A percentile compares a stretch with the other conserved stretches of the same genome.
Evolutionary conservation across 169 alveolate species (phyloP).

Genomic region (Cryptosporidium bovis): DNA sequence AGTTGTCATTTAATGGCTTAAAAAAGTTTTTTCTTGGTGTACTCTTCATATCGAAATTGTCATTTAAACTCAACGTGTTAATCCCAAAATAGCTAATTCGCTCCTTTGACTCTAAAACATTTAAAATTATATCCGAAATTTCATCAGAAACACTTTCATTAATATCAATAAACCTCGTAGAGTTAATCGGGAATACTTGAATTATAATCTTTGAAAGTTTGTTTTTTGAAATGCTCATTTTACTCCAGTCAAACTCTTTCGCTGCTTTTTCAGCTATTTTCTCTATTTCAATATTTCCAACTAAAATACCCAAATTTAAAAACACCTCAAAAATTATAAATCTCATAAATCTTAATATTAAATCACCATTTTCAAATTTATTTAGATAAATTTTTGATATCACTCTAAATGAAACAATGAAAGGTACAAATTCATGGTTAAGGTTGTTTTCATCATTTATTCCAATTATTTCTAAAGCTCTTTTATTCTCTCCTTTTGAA

Average conservation of each 20-base stretch:
- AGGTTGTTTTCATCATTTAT: neutral
- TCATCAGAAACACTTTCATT: neutral
- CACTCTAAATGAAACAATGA: conserved; percentile 32
- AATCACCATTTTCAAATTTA: neutral
- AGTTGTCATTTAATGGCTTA: neutral
- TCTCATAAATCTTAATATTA: conserved; percentile 5
- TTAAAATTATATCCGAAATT: conserved; percentile 11
- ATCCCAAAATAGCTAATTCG: conserved; percentile 7
- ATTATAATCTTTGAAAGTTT: neutral
- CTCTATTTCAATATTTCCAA: conserved; percentile 39
- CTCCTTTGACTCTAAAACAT: conserved; percentile 21
- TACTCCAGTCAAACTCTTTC: conserved; percentile 8
- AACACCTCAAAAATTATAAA: conserved; percentile 38
- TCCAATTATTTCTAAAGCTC: conserved; percentile 18
- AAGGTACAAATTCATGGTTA: conserved; percentile 32
- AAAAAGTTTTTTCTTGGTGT: conserved; percentile 36
- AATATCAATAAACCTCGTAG: conserved; percentile 27
- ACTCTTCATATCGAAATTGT: neutral
- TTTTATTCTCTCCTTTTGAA: neutral
- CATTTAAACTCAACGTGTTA: neutral
- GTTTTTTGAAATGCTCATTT: conserved; percentile 19
- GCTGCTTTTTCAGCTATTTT: neutral
- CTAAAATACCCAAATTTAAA: conserved; percentile 19
- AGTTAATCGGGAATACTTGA: conserved; percentile 21
- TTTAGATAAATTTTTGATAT: neutral